phyloP scores from a whole-genome alignment of 2,329 filamentous ascomycete species.

The Lasiodiplodia gonubiensis region DNA sequence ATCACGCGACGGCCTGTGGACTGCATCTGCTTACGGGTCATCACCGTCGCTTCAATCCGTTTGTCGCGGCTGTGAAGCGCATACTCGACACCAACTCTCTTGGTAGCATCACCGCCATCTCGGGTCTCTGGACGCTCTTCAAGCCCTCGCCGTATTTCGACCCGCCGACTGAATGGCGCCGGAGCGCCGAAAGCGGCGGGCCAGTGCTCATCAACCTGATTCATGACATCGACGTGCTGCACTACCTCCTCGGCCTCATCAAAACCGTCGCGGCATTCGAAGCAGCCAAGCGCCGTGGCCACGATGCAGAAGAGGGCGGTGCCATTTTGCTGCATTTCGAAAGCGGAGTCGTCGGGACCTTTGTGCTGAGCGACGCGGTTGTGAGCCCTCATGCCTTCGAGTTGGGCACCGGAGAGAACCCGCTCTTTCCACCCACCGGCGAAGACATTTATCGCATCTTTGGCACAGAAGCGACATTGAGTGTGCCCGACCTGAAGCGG shows the following conservation, averaged over 20 bases:
- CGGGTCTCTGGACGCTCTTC: constrained; percentile 60
- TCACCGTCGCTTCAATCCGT: constrained; percentile 65
- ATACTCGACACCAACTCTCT: constrained; percentile 48
- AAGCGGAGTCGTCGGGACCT: constrained; percentile 62
- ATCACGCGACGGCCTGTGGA: constrained; percentile 33
- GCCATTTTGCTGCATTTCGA: constrained; percentile 61
- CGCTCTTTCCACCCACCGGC: constrained; percentile 52
- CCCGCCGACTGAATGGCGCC: constrained; percentile 56
- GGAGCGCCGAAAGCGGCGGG: constrained; percentile 54
- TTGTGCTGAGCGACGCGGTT: constrained; percentile 60
- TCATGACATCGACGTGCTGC: constrained; percentile 66
- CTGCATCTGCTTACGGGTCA: constrained; percentile 62
- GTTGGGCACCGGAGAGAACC: constrained; percentile 63
- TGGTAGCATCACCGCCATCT: constrained; percentile 58
- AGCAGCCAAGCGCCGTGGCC: constrained; percentile 51
- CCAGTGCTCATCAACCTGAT: constrained; percentile 64
- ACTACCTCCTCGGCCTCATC: constrained; percentile 62
- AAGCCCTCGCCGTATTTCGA: constrained; percentile 62
- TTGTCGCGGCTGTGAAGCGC: constrained; percentile 57
- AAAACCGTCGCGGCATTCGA: constrained; percentile 58
- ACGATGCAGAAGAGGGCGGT: constrained; percentile 62
- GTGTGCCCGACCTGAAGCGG: constrained; percentile 59
- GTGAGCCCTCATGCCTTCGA: constrained; percentile 63
- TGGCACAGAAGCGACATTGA: constrained; percentile 57
- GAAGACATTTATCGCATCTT: constrained; percentile 62